Evolutionary conservation across 305 asterid species (phyloP), one percentile per base, ranked within the genome.

Genomic region (Fraxinus paxiana): DNA sequence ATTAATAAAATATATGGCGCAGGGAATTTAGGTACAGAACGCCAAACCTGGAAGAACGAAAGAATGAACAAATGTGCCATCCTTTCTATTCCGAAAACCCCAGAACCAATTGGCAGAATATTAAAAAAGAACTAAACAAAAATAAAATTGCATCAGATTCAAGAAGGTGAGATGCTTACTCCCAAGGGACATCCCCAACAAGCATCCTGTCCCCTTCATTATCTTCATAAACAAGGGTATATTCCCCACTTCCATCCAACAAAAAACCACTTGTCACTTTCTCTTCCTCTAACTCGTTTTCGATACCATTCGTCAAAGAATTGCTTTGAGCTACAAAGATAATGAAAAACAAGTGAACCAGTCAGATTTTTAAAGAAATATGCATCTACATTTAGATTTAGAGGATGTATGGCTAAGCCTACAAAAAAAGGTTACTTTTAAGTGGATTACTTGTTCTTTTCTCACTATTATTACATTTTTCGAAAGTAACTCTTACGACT

Each of bases 171-270:
- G 88, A 89, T 87, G 90, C 97, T 89, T 92, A 94, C 98, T 88
- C 90, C 98, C 98, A 94, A 76, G 97, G 97, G 84, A 48, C 59
- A 48, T 48, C 59, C 6, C 59, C 59, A 48, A 48, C 59, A 82
- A 94, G 98, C 98, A 93, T 93, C 84, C 94, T 93, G 88, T 94
- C 98, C 76, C 98, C 98, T 91, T 94, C 98, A 78, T 94, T 90
- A 90, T 94, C 98, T 86, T 94, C 98, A 86, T 93, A 94, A 34
- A 94, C 96, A 37, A 94, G 97, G 72, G 97, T 92, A 92, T 93
- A 94, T 92, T 92, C 59, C 35, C 98, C 97, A 85, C 93, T 91
- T 48, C 98, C 93, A 20, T 93, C 94, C 88, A 94, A 85, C 38
- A 28, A 28, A 28, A 93, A 82, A 4, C 98, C 92, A 46, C 90